Conservation (phyloP, 2,329 filamentous ascomycete species). For the Thelonectria olida region DNA sequence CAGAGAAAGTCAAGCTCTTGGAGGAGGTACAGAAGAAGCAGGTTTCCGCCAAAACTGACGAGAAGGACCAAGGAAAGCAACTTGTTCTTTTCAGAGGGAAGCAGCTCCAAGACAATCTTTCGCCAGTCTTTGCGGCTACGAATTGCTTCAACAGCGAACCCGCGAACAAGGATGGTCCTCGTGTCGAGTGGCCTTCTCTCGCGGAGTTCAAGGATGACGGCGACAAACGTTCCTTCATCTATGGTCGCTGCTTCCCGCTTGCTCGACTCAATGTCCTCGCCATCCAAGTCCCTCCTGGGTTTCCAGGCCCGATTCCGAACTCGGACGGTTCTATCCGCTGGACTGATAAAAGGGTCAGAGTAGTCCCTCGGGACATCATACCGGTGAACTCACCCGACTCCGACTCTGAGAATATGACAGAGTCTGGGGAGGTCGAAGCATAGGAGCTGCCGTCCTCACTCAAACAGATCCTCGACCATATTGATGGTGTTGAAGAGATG, state of each 20-base stretch:
- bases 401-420: background rate
- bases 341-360: slow-evolving; percentile 39
- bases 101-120: slow-evolving; percentile 40
- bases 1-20: slow-evolving; percentile 35
- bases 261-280: slow-evolving; percentile 41
- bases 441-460: slow-evolving; percentile 22
- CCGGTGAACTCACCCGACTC: slow-evolving; percentile 23
- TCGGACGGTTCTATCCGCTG: slow-evolving; percentile 37
- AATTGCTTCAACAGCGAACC: slow-evolving; percentile 45
- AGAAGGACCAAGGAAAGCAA: slow-evolving; percentile 4
- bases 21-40: slow-evolving; percentile 32
- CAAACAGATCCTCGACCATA: slow-evolving; percentile 13
- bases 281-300: slow-evolving; percentile 6
- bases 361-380: slow-evolving; percentile 32
- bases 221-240: slow-evolving; percentile 38
- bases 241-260: slow-evolving; percentile 44
- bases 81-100: slow-evolving; percentile 40
- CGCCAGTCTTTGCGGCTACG: slow-evolving; percentile 44
- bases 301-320: slow-evolving; percentile 25
- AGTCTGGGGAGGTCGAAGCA: slow-evolving; percentile 2
- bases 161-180: slow-evolving; percentile 20
- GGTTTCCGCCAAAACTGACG: slow-evolving; percentile 28
- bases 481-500: background rate
- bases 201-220: slow-evolving; percentile 49
- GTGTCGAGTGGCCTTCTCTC: slow-evolving; percentile 46